A percentile compares a stretch with the other conserved stretches of the same genome.
These are phyloP conservation scores for Metschnikowia lachancei DNA, from an alignment of 805 yeast species.

Conservation along the genomic window DNA sequence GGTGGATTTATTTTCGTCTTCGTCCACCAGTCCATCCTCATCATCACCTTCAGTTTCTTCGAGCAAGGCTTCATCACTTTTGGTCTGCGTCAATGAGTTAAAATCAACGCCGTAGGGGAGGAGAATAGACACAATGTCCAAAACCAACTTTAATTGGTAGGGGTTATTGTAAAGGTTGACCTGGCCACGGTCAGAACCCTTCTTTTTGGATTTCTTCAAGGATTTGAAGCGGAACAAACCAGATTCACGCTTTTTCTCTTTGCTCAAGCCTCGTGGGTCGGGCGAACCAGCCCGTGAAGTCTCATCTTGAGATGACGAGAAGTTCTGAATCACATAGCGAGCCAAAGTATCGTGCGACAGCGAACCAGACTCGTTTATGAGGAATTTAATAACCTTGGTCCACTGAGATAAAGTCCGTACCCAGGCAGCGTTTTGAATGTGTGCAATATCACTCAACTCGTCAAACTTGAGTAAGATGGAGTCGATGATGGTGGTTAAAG, in stretches of 20 bases:
- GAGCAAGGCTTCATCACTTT: slow-evolving; percentile 9
- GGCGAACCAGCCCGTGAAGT: slow-evolving; percentile 3
- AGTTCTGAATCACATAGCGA: slow-evolving; percentile 29
- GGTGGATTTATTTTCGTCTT: slow-evolving; percentile 22
- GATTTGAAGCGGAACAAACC: slow-evolving; percentile 28
- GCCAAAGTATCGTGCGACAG: slow-evolving; percentile 37
- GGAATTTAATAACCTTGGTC: slow-evolving; percentile 27
- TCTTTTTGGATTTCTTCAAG: slow-evolving; percentile 18
- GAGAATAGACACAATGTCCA: slow-evolving; percentile 30
- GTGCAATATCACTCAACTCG: slow-evolving; percentile 22
- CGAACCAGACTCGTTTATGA: slow-evolving; percentile 38
- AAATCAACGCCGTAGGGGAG: slow-evolving; percentile 39
- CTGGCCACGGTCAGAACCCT: slow-evolving; percentile 18
- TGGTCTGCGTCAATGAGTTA: slow-evolving; percentile 21
- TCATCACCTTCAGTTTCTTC: slow-evolving; percentile 9
- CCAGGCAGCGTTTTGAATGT: slow-evolving; percentile 36
- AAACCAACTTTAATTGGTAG: slow-evolving; percentile 32
- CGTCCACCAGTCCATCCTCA: slow-evolving; percentile 17
- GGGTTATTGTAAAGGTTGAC: slow-evolving; percentile 34
- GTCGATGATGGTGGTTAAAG: slow-evolving; percentile 30
- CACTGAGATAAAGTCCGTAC: slow-evolving; percentile 29
- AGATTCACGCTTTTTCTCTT: slow-evolving; percentile 24
- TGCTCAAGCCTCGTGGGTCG: slow-evolving; percentile 3
- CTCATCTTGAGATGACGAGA: slow-evolving; percentile 18
- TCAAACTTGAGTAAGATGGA: slow-evolving; percentile 31